phyloP scores from a whole-genome alignment of 2,329 filamentous ascomycete species.

The Colletotrichum orchidophilum region DNA sequence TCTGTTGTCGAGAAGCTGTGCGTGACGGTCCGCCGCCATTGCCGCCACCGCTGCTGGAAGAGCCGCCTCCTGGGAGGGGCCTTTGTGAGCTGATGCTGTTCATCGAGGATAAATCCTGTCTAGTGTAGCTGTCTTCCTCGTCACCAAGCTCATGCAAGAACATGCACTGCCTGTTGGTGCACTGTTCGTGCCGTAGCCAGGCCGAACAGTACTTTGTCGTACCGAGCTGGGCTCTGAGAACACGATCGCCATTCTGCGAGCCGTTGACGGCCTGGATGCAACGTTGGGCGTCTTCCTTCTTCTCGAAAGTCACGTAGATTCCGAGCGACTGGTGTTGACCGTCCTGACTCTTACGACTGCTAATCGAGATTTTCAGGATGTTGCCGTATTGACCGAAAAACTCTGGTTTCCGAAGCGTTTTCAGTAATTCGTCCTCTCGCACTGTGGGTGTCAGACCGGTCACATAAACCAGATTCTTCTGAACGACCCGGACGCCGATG shows the following conservation, averaged over 20 bases:
- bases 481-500: constrained; percentile 92
- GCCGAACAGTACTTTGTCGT: constrained; percentile 99
- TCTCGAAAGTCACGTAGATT: constrained; percentile 98
- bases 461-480: constrained; percentile 99
- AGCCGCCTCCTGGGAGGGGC: constrained; percentile 55
- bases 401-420: constrained; percentile 87
- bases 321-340: constrained; percentile 87
- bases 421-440: constrained; percentile 89
- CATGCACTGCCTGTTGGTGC: constrained; percentile 96
- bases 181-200: constrained; percentile 92
- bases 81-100: constrained; percentile 88
- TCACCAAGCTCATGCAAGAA: constrained; percentile 98
- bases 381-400: constrained; percentile 99
- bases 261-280: constrained; percentile 95
- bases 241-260: constrained; percentile 87
- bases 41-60: constrained; percentile 47
- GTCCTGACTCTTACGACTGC: constrained; percentile 84
- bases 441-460: constrained; percentile 92
- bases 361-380: constrained; percentile 98
- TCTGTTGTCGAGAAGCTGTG: constrained; percentile 62
- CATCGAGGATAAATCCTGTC: constrained; percentile 93
- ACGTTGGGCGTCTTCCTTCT: constrained; percentile 85
- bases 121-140: constrained; percentile 94
- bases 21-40: constrained; percentile 59
- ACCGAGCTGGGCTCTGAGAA: constrained; percentile 80